These are phyloP conservation scores for Mycena epipterygia DNA, from an alignment of 768 basidiomycete species.

Conservation along the genomic window DNA sequence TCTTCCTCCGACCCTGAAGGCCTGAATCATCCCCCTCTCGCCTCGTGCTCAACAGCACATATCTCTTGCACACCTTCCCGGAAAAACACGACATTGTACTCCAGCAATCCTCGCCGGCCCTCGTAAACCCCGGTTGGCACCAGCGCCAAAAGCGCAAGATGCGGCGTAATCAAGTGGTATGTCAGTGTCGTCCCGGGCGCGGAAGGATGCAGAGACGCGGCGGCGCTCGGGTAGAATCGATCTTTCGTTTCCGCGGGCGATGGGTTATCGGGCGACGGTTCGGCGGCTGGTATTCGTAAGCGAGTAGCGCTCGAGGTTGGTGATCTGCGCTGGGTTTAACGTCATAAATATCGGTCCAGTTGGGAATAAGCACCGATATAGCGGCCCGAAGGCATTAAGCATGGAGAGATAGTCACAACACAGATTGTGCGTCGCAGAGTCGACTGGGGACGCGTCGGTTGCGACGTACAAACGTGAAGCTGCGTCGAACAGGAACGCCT, in stretches of 20 bases:
- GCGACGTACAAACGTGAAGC: slow-evolving; percentile 91
- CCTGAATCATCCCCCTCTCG: slow-evolving; percentile 55
- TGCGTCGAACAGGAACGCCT: slow-evolving; percentile 94
- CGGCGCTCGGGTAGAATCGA: slow-evolving; percentile 78
- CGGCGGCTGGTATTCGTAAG: slow-evolving; percentile 36
- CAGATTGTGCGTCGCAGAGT: slow-evolving; percentile 87
- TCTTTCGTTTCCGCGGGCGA: slow-evolving; percentile 49
- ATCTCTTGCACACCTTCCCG: slow-evolving; percentile 88
- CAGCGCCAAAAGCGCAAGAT: slow-evolving; percentile 78
- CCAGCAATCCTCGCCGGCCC: slow-evolving; percentile 79
- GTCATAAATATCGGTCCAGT: slow-evolving; percentile 4
- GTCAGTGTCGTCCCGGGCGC: slow-evolving; percentile 82
- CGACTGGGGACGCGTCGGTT: slow-evolving; percentile 93
- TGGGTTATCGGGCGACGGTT: slow-evolving; percentile 31
- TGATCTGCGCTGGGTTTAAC: slow-evolving; percentile 42
- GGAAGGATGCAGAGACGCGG: slow-evolving; percentile 71
- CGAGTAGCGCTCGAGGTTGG: slow-evolving; percentile 47
- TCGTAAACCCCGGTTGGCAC: slow-evolving; percentile 82
- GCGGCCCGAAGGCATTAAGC: slow-evolving; percentile 85
- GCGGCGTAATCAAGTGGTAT: slow-evolving; percentile 84
- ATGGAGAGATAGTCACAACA: slow-evolving; percentile 94
- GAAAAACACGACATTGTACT: slow-evolving; percentile 91
- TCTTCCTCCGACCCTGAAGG: too few species aligned
- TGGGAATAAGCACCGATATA: slow-evolving; percentile 77
- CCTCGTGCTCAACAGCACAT: slow-evolving; percentile 79